Evolutionary conservation across 2,329 filamentous ascomycete species (phyloP).

Genomic region (Cladobotryum protrusum): DNA sequence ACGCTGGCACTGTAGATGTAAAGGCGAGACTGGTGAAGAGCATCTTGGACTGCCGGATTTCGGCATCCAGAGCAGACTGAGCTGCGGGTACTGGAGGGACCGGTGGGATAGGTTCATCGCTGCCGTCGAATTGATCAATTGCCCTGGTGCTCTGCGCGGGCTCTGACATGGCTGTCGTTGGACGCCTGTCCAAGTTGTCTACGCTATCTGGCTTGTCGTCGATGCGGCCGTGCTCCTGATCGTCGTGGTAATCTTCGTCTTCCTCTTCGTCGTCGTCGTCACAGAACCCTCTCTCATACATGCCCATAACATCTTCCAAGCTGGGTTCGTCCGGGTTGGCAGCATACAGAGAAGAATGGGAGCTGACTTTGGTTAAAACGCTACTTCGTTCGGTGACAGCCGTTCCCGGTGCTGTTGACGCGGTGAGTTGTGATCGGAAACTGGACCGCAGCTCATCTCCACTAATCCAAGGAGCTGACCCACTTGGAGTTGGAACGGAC

Average conservation of each 20-base stretch:
- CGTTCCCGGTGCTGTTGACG: conserved; percentile 53
- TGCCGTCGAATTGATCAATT: conserved; percentile 2
- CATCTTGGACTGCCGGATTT: conserved; percentile 35
- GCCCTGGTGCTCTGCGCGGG: conserved; percentile 5
- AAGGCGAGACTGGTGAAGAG: conserved; percentile 35
- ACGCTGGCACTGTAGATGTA: conserved; percentile 33
- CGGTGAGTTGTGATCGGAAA: conserved; percentile 50
- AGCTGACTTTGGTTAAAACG: conserved; percentile 72
- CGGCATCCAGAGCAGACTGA: conserved; percentile 29
- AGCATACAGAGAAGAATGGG: conserved; percentile 54
- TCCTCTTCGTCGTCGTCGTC: conserved; percentile 33
- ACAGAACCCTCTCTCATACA: conserved; percentile 59
- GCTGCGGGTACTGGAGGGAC: conserved; percentile 16
- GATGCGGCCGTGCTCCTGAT: neutral
- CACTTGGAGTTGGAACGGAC: conserved; percentile 27
- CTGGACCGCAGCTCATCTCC: conserved; percentile 50
- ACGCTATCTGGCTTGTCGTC: neutral
- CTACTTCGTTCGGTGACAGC: conserved; percentile 76
- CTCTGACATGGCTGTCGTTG: conserved; percentile 11
- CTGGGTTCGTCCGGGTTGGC: conserved; percentile 51
- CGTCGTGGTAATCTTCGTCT: conserved; percentile 12
- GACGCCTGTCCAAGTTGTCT: neutral
- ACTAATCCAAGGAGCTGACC: conserved; percentile 40
- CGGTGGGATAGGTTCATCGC: conserved; percentile 4
- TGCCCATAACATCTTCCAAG: conserved; percentile 63